Conservation (phyloP, 2,329 filamentous ascomycete genomes). For the Pseudogymnoascus sp. region DNA sequence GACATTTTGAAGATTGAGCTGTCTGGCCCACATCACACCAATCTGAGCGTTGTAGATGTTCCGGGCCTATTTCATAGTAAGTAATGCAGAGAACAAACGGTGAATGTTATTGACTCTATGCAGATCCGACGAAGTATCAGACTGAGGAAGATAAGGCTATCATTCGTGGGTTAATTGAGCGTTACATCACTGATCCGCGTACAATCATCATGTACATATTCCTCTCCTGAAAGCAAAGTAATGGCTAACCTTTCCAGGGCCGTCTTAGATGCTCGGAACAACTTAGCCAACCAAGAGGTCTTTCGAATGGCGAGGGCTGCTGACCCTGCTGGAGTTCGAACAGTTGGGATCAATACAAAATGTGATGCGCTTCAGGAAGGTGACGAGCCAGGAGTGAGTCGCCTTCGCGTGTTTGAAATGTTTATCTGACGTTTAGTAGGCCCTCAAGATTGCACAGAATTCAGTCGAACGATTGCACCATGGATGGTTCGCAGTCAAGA, state of each 20-base stretch:
- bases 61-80: constrained; percentile 42
- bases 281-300: no score
- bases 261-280: no score
- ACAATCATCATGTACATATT: constrained; percentile 32
- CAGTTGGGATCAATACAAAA: no score
- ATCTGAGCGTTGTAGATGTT: constrained; percentile 49
- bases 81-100: background rate
- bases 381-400: no score
- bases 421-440: background rate
- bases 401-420: background rate
- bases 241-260: no score
- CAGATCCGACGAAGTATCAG: constrained; percentile 24
- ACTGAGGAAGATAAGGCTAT: constrained; percentile 32
- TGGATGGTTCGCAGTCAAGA: constrained; percentile 8
- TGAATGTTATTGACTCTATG: background rate
- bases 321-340: no score
- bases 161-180: constrained; percentile 37
- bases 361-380: no score
- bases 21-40: constrained; percentile 31
- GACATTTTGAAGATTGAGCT: constrained; percentile 12
- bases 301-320: no score
- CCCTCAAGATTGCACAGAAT: constrained; percentile 5
- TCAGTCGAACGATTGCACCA: background rate
- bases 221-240: background rate
- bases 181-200: constrained; percentile 45